Conservation (phyloP, 2,329 filamentous ascomycete genomes). For the Aspergillus hortae region DNA sequence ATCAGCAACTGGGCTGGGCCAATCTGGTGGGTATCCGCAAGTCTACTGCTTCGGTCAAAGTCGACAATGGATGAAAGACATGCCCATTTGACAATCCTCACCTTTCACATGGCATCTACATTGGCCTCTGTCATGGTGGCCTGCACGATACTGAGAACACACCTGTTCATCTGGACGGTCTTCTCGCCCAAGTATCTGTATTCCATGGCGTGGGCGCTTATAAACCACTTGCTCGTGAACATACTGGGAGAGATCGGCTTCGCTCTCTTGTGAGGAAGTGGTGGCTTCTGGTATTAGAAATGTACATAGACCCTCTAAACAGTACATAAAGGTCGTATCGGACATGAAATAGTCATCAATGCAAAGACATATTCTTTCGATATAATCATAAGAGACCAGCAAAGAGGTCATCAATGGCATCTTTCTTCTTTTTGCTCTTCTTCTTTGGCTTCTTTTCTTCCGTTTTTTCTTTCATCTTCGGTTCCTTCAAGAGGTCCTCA, state of each 20-base stretch:
- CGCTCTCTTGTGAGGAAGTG: constrained; percentile 2
- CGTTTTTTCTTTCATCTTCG: constrained; percentile 7
- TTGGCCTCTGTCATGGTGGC: constrained; percentile 78
- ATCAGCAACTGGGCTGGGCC: constrained; percentile 87
- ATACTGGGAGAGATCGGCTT: constrained; percentile 51
- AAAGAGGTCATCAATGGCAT: constrained; percentile 74
- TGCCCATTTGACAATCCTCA: constrained; percentile 59
- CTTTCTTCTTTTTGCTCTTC: constrained; percentile 55
- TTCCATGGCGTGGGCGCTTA: constrained; percentile 80
- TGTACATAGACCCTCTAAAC: no score
- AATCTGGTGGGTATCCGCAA: constrained; percentile 77
- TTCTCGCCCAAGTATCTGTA: constrained; percentile 97
- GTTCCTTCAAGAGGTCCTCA: neutral
- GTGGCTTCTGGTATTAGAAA: no score
- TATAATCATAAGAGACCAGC: constrained; percentile 47
- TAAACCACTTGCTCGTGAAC: constrained; percentile 74
- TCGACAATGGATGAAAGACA: constrained; percentile 29
- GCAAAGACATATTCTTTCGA: neutral
- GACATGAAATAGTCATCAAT: no score
- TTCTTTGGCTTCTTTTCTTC: constrained; percentile 24
- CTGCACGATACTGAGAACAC: constrained; percentile 77
- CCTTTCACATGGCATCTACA: constrained; percentile 65
- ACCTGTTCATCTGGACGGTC: constrained; percentile 98
- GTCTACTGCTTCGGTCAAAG: constrained; percentile 31
- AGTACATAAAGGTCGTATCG: no score